These are phyloP conservation scores for Neofusicoccum cordaticola DNA, from an alignment of 2,329 filamentous ascomycete species.

Conservation along the genomic window DNA sequence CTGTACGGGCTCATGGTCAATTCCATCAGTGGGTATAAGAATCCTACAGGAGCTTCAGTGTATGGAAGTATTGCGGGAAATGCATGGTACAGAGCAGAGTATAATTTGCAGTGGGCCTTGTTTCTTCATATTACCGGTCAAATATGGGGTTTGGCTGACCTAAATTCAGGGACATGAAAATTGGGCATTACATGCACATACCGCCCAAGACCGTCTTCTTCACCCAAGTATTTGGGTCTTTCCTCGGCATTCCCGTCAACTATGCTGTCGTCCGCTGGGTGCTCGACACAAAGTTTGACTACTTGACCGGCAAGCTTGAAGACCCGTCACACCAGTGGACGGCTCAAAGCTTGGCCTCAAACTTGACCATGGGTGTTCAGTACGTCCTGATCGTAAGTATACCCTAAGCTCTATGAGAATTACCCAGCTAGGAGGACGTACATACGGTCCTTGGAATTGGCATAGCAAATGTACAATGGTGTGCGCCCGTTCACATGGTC, in stretches of 20 bases:
- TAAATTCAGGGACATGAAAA: conserved; percentile 51
- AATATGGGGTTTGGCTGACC: too few species aligned
- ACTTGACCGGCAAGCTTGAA: conserved; percentile 48
- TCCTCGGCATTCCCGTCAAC: conserved; percentile 60
- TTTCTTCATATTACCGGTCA: too few species aligned
- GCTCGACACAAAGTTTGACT: conserved; percentile 55
- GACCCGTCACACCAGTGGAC: conserved; percentile 63
- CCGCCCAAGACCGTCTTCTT: conserved; percentile 60
- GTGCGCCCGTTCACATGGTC: too few species aligned
- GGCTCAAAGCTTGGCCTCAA: conserved; percentile 51
- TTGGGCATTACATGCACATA: conserved; percentile 64
- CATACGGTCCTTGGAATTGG: too few species aligned
- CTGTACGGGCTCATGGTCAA: conserved; percentile 61
- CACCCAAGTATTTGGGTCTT: conserved; percentile 58
- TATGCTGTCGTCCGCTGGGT: conserved; percentile 62
- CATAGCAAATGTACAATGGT: too few species aligned
- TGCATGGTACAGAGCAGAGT: conserved; percentile 59
- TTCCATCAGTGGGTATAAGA: conserved; percentile 49
- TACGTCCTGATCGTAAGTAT: conserved; percentile 54
- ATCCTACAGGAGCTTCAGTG: conserved; percentile 57
- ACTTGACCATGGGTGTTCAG: conserved; percentile 57
- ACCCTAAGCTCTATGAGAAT: too few species aligned
- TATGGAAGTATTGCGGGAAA: conserved; percentile 61
- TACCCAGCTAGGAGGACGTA: too few species aligned
- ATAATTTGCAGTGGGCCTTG: conserved; percentile 36